phyloP scores from a whole-genome alignment of 192 early-diverging fungal genomes.

The Backusella mclennaniae region DNA sequence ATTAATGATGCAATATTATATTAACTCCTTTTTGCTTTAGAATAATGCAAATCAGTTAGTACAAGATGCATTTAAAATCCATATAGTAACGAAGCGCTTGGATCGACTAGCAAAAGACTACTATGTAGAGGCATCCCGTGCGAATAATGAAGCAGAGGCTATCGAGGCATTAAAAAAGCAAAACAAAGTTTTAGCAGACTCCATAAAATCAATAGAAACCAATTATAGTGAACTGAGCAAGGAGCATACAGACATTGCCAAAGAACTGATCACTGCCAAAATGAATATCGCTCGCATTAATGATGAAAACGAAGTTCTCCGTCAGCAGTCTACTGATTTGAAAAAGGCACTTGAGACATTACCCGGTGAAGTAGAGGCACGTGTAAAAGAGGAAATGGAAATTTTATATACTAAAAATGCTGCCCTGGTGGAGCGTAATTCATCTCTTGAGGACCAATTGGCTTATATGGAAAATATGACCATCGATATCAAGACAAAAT shows the following conservation, averaged over 20 bases:
- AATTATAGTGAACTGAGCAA: constrained; percentile 65
- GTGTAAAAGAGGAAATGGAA: constrained; percentile 74
- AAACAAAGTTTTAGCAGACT: constrained; percentile 61
- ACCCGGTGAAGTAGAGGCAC: constrained; percentile 61
- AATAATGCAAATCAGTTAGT: constrained; percentile 74
- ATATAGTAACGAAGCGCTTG: constrained; percentile 66
- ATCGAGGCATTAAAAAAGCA: constrained; percentile 62
- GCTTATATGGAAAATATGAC: constrained; percentile 71
- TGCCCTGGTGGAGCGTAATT: constrained; percentile 68
- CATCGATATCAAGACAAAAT: constrained; percentile 72
- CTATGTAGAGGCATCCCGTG: constrained; percentile 59
- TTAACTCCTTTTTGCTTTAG: constrained; percentile 20
- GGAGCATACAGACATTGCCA: constrained; percentile 77
- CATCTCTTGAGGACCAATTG: constrained; percentile 63
- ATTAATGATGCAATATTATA: not conserved
- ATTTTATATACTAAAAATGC: constrained; percentile 83
- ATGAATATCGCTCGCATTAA: constrained; percentile 56
- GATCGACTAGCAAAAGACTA: constrained; percentile 74
- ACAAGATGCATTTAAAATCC: constrained; percentile 76
- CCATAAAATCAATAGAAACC: constrained; percentile 60
- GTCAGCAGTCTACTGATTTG: constrained; percentile 58
- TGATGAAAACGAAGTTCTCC: constrained; percentile 54
- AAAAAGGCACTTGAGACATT: constrained; percentile 56
- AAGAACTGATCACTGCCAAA: constrained; percentile 59
- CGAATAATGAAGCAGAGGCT: constrained; percentile 69